These are phyloP conservation scores for Nissolia schottii DNA, from an alignment of 306 rosid genomes.

Conservation along the genomic window DNA sequence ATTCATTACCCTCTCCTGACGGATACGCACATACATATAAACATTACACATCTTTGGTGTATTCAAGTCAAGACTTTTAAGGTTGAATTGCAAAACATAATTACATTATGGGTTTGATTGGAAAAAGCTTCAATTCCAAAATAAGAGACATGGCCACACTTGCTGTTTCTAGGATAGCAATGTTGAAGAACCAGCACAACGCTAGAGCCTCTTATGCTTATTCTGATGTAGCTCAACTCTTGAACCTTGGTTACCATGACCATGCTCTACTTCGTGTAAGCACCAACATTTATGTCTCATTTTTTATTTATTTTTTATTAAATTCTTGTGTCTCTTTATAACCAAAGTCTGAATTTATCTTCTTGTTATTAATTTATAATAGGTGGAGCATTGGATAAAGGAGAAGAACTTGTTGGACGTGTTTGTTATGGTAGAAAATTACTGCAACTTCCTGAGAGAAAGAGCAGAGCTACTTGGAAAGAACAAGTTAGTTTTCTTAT, in stretches of 20 bases:
- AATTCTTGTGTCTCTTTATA: background rate
- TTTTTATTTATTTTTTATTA: background rate
- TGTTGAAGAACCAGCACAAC: constrained; percentile 54
- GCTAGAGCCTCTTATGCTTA: constrained; percentile 39
- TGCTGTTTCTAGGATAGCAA: constrained; percentile 47
- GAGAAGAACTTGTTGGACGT: constrained; percentile 58
- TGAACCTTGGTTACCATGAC: constrained; percentile 53
- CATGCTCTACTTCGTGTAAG: constrained; percentile 61
- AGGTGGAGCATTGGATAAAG: constrained; percentile 61
- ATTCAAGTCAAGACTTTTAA: background rate
- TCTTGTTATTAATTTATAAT: background rate
- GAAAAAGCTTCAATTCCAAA: constrained; percentile 51
- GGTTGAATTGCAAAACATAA: constrained; percentile 4
- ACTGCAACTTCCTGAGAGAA: constrained; percentile 42
- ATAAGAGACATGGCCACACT: constrained; percentile 35
- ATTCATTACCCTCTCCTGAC: background rate
- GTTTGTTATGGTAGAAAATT: constrained; percentile 45
- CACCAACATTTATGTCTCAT: background rate
- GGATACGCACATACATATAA: background rate
- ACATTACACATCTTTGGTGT: background rate
- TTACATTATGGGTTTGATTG: constrained; percentile 62
- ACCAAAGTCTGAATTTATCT: background rate
- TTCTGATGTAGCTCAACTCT: constrained; percentile 54
- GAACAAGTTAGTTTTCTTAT: constrained; percentile 35
- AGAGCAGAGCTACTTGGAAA: constrained; percentile 37